A percentile compares a stretch with the other conserved stretches of the same genome.
These are phyloP conservation scores for Knoxdaviesia capensis DNA, from an alignment of 2,329 filamentous ascomycete species.

Conservation along the genomic window DNA sequence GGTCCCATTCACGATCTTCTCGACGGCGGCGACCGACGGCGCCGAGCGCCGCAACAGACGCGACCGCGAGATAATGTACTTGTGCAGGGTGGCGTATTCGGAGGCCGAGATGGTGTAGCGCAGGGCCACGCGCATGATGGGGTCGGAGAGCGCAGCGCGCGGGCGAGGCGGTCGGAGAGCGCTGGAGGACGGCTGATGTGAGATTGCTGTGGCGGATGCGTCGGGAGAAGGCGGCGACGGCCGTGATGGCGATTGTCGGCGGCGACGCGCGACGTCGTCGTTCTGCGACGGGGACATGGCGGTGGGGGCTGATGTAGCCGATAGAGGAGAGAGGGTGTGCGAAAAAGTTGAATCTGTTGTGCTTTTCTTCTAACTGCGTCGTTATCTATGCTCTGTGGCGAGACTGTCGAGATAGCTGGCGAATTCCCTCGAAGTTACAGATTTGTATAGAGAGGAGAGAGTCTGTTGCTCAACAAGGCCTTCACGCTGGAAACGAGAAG, in stretches of 20 bases:
- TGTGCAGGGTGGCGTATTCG: conserved; percentile 72
- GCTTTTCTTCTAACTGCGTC: too few species aligned
- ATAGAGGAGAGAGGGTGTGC: too few species aligned
- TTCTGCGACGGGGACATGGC: not conserved
- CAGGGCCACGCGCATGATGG: conserved; percentile 65
- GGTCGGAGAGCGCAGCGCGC: conserved; percentile 23
- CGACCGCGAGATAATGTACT: conserved; percentile 60
- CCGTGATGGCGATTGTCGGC: not conserved
- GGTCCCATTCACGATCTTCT: conserved; percentile 12
- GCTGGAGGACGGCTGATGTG: conserved; percentile 1
- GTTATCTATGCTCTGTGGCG: too few species aligned
- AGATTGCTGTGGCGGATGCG: not conserved
- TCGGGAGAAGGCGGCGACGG: conserved; percentile 1
- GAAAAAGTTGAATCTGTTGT: too few species aligned
- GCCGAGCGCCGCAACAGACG: conserved; percentile 31
- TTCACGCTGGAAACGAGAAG: too few species aligned
- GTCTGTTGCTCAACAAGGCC: too few species aligned
- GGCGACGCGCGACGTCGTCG: conserved; percentile 1
- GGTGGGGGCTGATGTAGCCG: not conserved
- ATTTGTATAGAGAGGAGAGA: too few species aligned
- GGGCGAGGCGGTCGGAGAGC: not conserved
- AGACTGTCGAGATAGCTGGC: too few species aligned
- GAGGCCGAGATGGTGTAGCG: conserved; percentile 70
- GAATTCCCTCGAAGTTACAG: too few species aligned
- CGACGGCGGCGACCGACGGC: conserved; percentile 34